These are phyloP conservation scores for Nannochloropsis gaditana DNA, from an alignment of 108 stramenopile species.

Conservation along the genomic window DNA sequence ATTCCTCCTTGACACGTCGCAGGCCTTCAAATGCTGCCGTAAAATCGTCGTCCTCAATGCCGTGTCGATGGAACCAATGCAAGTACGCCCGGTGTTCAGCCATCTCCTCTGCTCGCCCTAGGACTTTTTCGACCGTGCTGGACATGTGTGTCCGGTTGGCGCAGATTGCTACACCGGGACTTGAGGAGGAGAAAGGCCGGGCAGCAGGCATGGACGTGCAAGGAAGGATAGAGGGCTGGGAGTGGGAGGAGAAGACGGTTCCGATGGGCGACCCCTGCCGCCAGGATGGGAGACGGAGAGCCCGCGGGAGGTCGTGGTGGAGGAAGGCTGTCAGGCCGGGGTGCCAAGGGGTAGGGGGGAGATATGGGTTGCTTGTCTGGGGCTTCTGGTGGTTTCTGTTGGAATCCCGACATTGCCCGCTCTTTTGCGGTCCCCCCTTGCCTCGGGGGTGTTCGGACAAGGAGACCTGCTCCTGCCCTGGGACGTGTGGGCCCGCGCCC, in stretches of 20 bases:
- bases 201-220: not conserved
- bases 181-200: not conserved
- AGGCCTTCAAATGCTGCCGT: constrained; percentile 32
- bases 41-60: constrained; percentile 40
- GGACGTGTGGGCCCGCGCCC: not conserved
- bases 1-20: not conserved
- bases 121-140: constrained; percentile 21
- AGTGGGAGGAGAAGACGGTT: not conserved
- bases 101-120: constrained; percentile 28
- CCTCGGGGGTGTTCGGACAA: not conserved
- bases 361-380: not conserved
- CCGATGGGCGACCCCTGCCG: not conserved
- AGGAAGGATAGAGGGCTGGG: not conserved
- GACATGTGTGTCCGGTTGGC: constrained; percentile 39
- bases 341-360: not conserved
- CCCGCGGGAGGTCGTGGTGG: not conserved
- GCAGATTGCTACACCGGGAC: not conserved
- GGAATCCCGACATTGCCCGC: not conserved
- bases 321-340: not conserved
- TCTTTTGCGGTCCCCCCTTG: not conserved
- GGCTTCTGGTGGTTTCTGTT: constrained; percentile 14
- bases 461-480: not conserved
- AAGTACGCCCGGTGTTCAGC: constrained; percentile 28
- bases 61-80: constrained; percentile 38
- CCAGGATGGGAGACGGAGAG: not conserved